A percentile compares a stretch with the other conserved stretches of the same genome.
Evolutionary conservation across 2,329 filamentous ascomycete species (phyloP).

Genomic region (Colletotrichum sp.): DNA sequence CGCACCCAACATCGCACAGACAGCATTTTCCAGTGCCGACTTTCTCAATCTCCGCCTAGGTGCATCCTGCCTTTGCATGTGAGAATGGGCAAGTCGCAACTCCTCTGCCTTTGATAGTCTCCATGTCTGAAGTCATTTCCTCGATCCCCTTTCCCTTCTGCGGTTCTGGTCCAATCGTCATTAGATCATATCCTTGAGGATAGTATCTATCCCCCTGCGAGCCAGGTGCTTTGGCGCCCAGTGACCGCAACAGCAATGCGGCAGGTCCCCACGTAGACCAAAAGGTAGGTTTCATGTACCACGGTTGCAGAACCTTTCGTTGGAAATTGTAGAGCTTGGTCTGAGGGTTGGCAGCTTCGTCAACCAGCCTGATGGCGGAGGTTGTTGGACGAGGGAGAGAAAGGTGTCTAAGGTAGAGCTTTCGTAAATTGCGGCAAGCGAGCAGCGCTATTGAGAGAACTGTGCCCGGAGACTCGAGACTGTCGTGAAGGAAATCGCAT

Average conservation of each 20-base stretch:
- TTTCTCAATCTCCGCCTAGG: background rate
- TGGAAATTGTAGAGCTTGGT: slow-evolving; percentile 45
- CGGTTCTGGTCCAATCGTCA: slow-evolving; percentile 27
- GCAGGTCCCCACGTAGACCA: slow-evolving; percentile 53
- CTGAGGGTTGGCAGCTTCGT: slow-evolving; percentile 43
- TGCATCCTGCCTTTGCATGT: background rate
- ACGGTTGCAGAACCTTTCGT: slow-evolving; percentile 53
- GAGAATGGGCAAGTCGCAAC: slow-evolving; percentile 4
- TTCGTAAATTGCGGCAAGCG: slow-evolving; percentile 44
- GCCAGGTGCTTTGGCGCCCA: slow-evolving; percentile 52
- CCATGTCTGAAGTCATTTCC: slow-evolving; percentile 14
- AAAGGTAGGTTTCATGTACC: slow-evolving; percentile 55
- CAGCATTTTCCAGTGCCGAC: background rate
- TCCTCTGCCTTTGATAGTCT: background rate
- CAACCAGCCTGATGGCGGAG: slow-evolving; percentile 35
- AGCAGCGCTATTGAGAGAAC: slow-evolving; percentile 34
- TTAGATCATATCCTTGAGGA: slow-evolving; percentile 51
- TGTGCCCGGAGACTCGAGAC: background rate
- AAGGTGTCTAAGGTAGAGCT: slow-evolving; percentile 52
- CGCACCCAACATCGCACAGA: background rate
- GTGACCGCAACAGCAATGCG: slow-evolving; percentile 46
- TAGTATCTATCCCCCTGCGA: slow-evolving; percentile 49
- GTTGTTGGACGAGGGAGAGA: slow-evolving; percentile 51
- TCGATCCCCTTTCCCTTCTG: slow-evolving; percentile 23
- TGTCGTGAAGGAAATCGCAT: background rate